Evolutionary conservation across 1,139 yeast genomes (phyloP), one percentile per base, ranked within the genome.

Genomic region (Yamadazyma diddensiae): DNA sequence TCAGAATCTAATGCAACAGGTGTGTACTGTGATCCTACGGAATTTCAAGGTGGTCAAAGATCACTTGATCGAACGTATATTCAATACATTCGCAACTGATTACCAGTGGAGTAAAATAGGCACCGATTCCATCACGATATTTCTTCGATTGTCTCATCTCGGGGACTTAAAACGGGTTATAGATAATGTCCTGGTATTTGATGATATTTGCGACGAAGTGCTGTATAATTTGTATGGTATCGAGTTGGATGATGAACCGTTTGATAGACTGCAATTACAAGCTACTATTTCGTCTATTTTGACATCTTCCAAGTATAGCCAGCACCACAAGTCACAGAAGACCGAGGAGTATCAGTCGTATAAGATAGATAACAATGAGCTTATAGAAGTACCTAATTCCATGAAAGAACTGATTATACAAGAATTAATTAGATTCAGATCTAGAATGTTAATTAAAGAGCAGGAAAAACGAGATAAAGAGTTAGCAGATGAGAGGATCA

Each of bases 391-490:
- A 5, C 88, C 90, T 2, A 59, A 62, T 21, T 72, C 73, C 26
- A 63, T 77, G 59, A 58, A 77, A 29, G 81, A 77, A n/a, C 66
- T 63, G 21, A 72, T 82, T 21, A 72, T 71, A 26, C 69, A 70
- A 37, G 82, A 79, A 41, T 75, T 82, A 35, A 63, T 79, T 31
- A 74, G 71, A 41, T 82, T 82, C 50, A 59, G 92, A 46, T 66
- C 82, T 8, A 71, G 70, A 33, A 84, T 81, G 20, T 53, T 80
- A 34, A 70, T 69, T 22, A 59, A 76, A 21, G 90, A 82, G 42
- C 68, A 70, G 39, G 71, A 70, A 29, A 76, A 76, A 34, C 64
- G 82, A 27, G 70, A 68, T 32, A 64, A 65, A 36, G 81, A 78
- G 43, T 53, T 67, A 9, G 61, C 70, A 26, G 63, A 59, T 21